Evolutionary conservation across 345 rosid species (phyloP), one percentile per base, ranked within the genome.

Genomic region (Aquilaria malaccensis): DNA sequence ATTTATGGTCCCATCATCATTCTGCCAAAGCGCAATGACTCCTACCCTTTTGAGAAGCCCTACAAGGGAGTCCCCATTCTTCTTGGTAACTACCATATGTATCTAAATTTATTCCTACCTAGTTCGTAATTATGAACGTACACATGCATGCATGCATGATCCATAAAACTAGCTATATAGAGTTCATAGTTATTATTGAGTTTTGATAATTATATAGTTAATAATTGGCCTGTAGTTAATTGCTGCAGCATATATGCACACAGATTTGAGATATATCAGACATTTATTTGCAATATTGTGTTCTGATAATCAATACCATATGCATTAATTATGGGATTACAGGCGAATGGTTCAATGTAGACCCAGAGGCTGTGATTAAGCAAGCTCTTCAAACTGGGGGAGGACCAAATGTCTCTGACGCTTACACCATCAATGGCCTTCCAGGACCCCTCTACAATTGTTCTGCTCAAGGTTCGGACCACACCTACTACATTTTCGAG

Each of bases 371-470:
- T 41, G 54, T 82, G 43, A 82, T 85, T 45, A 79, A 37, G 22
- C 88, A 80, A 56, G 79, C 91, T 59, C 77, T 82, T 37, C 76
- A 77, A 43, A 80, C 78, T 2, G 88, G 91, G 37, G 79, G 3
- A 30, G 82, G 71, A 10, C 85, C 90, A 11, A 85, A 82, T 72
- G 85, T 80, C 33, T 85, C 91, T 2, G 82, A 85, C 56, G 84
- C 91, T 33, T 82, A 72, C 62, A 80, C 87, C 55, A 67, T 85
- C 45, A 80, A 85, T 64, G 85, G 90, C 10, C 73, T 80, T 48
- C 86, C 88, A 29, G 91, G 91, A 43, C 86, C 77, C 31, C 72
- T 83, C 33, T 85, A 85, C 60, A 85, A 83, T 52, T 85, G 91
- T 60, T 83, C 88, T 30, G 56, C 88, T 15, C 70, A 83, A 56